A percentile compares a stretch with the other conserved stretches of the same genome.
These are phyloP conservation scores for Plectranthus barbatus DNA, from an alignment of 257 asterid genomes.

Conservation along the genomic window DNA sequence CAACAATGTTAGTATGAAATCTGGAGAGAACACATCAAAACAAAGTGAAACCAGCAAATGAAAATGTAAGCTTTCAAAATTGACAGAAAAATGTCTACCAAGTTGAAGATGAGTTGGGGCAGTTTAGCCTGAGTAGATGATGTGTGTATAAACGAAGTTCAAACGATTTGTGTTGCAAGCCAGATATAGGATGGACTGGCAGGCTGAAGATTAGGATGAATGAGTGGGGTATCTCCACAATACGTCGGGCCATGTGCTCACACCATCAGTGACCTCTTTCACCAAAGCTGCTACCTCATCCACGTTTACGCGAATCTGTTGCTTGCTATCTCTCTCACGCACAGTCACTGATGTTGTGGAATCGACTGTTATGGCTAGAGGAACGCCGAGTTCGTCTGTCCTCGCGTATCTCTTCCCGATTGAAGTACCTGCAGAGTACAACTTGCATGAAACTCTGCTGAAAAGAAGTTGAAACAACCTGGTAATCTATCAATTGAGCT, in stretches of 20 bases:
- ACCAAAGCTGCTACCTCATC: slow-evolving; percentile 66
- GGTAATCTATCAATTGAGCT: not conserved
- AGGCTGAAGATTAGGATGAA: slow-evolving; percentile 28
- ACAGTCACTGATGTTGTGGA: slow-evolving; percentile 57
- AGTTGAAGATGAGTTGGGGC: not conserved
- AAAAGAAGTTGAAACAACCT: too few species aligned
- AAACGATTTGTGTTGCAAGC: too few species aligned
- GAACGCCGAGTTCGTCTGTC: slow-evolving; percentile 93
- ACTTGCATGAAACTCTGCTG: not conserved
- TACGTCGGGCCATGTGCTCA: slow-evolving; percentile 53
- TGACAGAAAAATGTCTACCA: not conserved
- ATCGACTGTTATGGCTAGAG: slow-evolving; percentile 83
- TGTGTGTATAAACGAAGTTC: not conserved
- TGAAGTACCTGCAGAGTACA: slow-evolving; percentile 51
- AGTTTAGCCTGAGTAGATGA: not conserved
- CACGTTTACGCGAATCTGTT: slow-evolving; percentile 64
- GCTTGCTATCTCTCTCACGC: slow-evolving; percentile 79
- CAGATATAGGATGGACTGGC: too few species aligned
- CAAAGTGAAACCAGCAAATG: not conserved
- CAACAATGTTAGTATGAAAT: not conserved
- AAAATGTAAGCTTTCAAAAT: not conserved
- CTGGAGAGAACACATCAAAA: not conserved
- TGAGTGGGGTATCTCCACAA: slow-evolving; percentile 59
- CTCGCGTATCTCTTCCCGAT: slow-evolving; percentile 88
- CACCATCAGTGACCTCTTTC: slow-evolving; percentile 62